Base-by-base conservation (phyloP, 2,329 filamentous ascomycete genomes). In the Paecilomyces fulvus region DNA sequence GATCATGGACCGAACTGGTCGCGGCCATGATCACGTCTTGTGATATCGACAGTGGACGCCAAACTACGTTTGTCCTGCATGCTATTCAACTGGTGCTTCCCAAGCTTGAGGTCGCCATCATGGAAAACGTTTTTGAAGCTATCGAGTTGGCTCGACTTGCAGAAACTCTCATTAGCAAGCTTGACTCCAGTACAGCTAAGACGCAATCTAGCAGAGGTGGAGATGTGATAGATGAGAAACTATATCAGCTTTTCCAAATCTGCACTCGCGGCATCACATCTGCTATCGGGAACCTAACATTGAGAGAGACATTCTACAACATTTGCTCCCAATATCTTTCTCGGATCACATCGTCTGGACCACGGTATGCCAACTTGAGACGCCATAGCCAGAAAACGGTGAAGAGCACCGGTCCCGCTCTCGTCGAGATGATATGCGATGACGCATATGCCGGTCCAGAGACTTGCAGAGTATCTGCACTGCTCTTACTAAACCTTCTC, bases 231-330 rank as follows among this genome's bases (percentile, higher is more conserved):
- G 89, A 90, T 67, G 92, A 97, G 69, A 90, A 94, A 66, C 80
- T 97, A 0, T 92, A 91, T 67, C 88, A 96, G 67, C 82, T 97
- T 3, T 96, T 99, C 79, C 89, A 95, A 60, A 83, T 90, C 43
- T 92, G 89, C 59, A 79, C 96, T 12, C 83, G 86, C 63, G 90
- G 90, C 4, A 87, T 95, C 55, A 84, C 86, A 61, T 85, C 88
- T 59, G 86, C 88, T 67, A 81, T 85, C 1, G 85, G 87, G 3
- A 86, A 83, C 54, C 77, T 88, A 14, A 80, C 85, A 55, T 77
- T 99, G 43, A 86, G 94, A 53, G 85, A 94, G 57, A 82, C 89
- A 21, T 92, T 95, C 73, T 99, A 97, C 72, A 88, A 88, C 65
- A 95, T 96, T 64, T 92, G 89, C 75, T 92, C 92, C 70, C 85